Evolutionary conservation across 2,329 filamentous ascomycete species (phyloP).

Genomic region (Aspergillus versicolor): DNA sequence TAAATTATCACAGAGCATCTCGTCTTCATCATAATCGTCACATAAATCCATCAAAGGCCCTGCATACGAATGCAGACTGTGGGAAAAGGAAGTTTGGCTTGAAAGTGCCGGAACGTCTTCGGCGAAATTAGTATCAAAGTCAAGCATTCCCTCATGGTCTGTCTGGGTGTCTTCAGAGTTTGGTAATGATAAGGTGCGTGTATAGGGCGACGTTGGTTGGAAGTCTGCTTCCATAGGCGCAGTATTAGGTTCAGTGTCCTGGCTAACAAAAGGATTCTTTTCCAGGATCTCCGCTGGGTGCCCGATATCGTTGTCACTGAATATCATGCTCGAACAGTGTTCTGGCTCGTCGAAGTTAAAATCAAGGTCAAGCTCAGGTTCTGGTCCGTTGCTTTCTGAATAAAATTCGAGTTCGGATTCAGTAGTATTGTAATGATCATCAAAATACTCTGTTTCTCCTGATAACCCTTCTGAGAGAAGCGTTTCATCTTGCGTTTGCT

Average conservation of each 20-base stretch:
- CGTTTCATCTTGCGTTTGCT: not conserved
- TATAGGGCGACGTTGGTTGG: not conserved
- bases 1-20: not conserved
- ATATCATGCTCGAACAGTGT: conserved; percentile 3
- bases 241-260: no score
- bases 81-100: not conserved
- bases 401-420: conserved; percentile 4
- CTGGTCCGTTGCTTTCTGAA: not conserved
- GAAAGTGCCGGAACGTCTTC: not conserved
- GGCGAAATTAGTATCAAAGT: not conserved
- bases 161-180: not conserved
- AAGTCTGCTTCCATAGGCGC: not conserved
- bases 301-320: not conserved
- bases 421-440: not conserved
- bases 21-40: not conserved
- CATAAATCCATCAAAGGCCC: not conserved
- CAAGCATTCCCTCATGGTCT: not conserved
- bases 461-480: not conserved
- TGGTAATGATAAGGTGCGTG: not conserved
- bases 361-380: not conserved
- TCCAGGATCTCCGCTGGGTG: not conserved
- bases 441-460: not conserved
- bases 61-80: not conserved
- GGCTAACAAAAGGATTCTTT: not conserved
- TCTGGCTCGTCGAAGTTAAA: not conserved